These are phyloP conservation scores for Lipomyces orientalis DNA, from an alignment of 805 yeast genomes.

Conservation along the genomic window DNA sequence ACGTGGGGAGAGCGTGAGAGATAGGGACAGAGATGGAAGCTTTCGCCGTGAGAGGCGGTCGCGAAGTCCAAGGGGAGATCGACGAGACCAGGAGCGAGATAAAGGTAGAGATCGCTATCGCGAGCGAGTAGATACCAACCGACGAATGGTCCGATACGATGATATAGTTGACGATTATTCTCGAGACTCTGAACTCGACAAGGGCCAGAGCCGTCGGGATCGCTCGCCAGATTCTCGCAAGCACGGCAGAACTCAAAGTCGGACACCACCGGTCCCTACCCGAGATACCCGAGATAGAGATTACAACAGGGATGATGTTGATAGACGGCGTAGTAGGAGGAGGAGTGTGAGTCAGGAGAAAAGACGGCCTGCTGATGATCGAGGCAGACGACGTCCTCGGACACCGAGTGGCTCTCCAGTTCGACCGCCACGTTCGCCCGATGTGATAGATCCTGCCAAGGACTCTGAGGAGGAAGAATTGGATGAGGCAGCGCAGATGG, in stretches of 20 bases:
- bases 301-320: background rate
- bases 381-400: slow-evolving; percentile 10
- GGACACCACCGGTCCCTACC: background rate
- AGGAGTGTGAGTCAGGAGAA: background rate
- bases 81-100: slow-evolving; percentile 5
- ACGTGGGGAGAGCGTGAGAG: slow-evolving; percentile 8
- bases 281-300: slow-evolving; percentile 5
- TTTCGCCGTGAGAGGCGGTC: slow-evolving; percentile 1
- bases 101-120: slow-evolving; percentile 17
- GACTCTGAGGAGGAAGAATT: slow-evolving; percentile 30
- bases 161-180: slow-evolving; percentile 10
- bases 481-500: slow-evolving; percentile 41
- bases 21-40: slow-evolving; percentile 4
- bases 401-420: slow-evolving; percentile 18
- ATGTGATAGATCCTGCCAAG: slow-evolving; percentile 20
- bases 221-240: background rate
- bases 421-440: slow-evolving; percentile 20
- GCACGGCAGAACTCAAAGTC: background rate
- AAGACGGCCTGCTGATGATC: background rate
- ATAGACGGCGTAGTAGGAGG: background rate
- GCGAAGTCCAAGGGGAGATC: slow-evolving; percentile 7
- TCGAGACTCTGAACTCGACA: slow-evolving; percentile 12
- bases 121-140: background rate
- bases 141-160: slow-evolving; percentile 10
- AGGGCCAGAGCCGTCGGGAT: background rate